phyloP scores from a whole-genome alignment of 345 rosid species.

The Arabis alpina region DNA sequence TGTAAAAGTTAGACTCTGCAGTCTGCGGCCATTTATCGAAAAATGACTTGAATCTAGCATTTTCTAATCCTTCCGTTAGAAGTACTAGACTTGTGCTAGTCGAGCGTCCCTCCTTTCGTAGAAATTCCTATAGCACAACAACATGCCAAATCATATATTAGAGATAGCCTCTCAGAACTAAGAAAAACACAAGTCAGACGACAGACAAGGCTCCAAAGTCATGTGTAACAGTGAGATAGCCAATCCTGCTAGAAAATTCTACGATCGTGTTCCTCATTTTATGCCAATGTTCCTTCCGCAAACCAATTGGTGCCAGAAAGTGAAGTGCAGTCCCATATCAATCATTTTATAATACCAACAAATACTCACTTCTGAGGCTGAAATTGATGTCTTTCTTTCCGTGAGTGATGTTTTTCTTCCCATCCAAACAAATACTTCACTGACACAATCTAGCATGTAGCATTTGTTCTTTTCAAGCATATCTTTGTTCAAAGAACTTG shows the following conservation, averaged over 20 bases:
- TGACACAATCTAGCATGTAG: conserved; percentile 73
- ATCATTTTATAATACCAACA: conserved; percentile 1
- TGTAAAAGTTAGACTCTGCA: conserved; percentile 60
- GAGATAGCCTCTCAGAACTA: conserved; percentile 20
- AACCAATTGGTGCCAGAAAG: background rate
- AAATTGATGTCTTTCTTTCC: conserved; percentile 72
- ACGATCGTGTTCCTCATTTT: background rate
- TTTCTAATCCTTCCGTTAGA: conserved; percentile 80
- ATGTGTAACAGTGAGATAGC: background rate
- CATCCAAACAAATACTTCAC: conserved; percentile 83
- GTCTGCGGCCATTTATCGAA: conserved; percentile 75
- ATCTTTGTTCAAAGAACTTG: conserved; percentile 52
- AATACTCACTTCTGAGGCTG: conserved; percentile 66
- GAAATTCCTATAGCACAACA: conserved; percentile 50
- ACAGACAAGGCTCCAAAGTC: background rate
- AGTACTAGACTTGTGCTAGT: conserved; percentile 58
- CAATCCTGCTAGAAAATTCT: background rate
- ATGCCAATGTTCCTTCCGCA: background rate
- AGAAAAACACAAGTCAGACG: conserved; percentile 7
- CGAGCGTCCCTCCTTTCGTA: conserved; percentile 66
- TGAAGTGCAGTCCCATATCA: background rate
- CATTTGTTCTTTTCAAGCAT: conserved; percentile 72
- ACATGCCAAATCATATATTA: conserved; percentile 32
- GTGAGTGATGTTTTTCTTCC: conserved; percentile 70
- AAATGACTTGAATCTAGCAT: conserved; percentile 62